Evolutionary conservation across 257 asterid genomes (phyloP).

Genomic region (Capsicum pubescens): DNA sequence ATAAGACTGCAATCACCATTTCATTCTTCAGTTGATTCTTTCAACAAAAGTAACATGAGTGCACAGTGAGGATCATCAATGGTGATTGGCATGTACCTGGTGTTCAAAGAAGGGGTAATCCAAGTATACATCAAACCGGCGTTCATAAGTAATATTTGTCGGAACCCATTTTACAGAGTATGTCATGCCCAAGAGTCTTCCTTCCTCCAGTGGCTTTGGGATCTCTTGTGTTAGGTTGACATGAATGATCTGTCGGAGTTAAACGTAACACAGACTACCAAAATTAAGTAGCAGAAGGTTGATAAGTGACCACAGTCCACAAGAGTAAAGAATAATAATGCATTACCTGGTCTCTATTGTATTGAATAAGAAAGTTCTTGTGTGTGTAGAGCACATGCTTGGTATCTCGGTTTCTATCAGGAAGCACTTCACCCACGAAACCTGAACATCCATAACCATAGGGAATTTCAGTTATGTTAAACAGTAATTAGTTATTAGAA

Average conservation of each 20-base stretch:
- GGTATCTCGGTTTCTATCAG: conserved; percentile 56
- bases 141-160: conserved; percentile 60
- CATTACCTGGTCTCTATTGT: conserved; percentile 70
- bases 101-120: conserved; percentile 87
- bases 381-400: conserved; percentile 69
- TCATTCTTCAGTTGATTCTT: background rate
- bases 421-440: conserved; percentile 70
- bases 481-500: conserved; percentile 8
- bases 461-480: conserved; percentile 14
- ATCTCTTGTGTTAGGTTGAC: conserved; percentile 73
- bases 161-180: conserved; percentile 81
- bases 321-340: background rate
- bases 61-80: background rate
- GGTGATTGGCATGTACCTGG: conserved; percentile 50
- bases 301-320: background rate
- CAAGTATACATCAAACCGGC: conserved; percentile 81
- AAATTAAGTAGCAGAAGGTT: conserved; percentile 1
- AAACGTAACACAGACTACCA: background rate
- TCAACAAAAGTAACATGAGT: background rate
- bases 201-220: conserved; percentile 65
- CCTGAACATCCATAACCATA: conserved; percentile 41
- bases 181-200: conserved; percentile 66
- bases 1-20: conserved; percentile 24
- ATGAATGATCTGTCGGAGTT: conserved; percentile 59
- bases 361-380: conserved; percentile 63